Conservation (phyloP, 805 yeast species). For the Kregervanrija fluxuum region DNA sequence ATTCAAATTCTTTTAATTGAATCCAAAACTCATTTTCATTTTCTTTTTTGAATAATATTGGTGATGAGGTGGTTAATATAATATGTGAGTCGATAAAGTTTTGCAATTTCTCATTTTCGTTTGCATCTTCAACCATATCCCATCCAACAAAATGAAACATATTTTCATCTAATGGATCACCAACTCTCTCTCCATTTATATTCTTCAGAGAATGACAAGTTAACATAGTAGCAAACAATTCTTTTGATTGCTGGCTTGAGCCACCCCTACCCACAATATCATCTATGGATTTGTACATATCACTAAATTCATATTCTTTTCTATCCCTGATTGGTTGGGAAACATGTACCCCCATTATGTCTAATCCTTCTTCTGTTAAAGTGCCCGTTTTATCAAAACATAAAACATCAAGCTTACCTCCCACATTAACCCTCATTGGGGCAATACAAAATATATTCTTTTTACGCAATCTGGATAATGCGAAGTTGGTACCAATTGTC, state of each 20-base stretch:
- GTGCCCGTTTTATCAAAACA: conserved; percentile 98
- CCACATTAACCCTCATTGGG: conserved; percentile 92
- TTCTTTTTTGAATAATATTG: conserved; percentile 38
- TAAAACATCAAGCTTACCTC: conserved; percentile 84
- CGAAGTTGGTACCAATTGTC: conserved; percentile 94
- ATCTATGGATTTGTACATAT: conserved; percentile 11
- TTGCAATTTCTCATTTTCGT: conserved; percentile 22
- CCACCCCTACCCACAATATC: conserved; percentile 10
- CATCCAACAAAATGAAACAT: conserved; percentile 90
- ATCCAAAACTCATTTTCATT: conserved; percentile 22
- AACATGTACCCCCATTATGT: conserved; percentile 55
- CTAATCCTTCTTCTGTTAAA: conserved; percentile 92
- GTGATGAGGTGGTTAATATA: conserved; percentile 35
- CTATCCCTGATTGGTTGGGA: conserved; percentile 26
- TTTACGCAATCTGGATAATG: conserved; percentile 65
- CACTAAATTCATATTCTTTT: conserved; percentile 22
- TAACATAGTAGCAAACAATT: conserved; percentile 41
- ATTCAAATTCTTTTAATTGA: conserved; percentile 60
- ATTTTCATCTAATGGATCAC: conserved; percentile 89
- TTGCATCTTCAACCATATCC: conserved; percentile 63
- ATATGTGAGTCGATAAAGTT: conserved; percentile 20
- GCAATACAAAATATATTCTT: conserved; percentile 80
- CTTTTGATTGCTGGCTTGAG: conserved; percentile 20
- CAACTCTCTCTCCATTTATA: conserved; percentile 74
- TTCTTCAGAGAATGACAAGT: conserved; percentile 83